A percentile compares a stretch with the other conserved stretches of the same genome.
Conservation (phyloP, 2,329 filamentous ascomycete species). For the Trichoderma cornu-damae region DNA sequence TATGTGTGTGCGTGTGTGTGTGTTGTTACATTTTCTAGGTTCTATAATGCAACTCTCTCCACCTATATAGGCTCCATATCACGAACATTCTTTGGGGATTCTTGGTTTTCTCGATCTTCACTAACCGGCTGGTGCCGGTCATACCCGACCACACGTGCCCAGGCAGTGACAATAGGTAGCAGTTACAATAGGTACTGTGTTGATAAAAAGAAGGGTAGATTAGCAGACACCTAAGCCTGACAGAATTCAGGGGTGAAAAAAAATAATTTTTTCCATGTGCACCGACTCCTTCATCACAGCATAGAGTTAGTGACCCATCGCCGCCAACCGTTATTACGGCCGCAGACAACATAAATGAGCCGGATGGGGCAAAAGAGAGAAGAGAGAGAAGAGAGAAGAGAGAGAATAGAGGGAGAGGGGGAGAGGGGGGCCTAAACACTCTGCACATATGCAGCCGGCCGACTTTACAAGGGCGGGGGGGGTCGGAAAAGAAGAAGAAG, state of each 20-base stretch:
- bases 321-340: no score
- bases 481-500: no score
- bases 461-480: background rate
- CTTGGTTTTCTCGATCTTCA: background rate
- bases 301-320: no score
- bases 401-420: no score
- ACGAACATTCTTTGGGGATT: background rate
- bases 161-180: no score
- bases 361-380: background rate
- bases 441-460: slow-evolving; percentile 5
- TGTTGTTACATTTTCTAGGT: background rate
- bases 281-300: background rate
- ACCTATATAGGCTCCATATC: slow-evolving; percentile 7
- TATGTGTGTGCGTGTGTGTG: background rate
- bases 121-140: background rate
- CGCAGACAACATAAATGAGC: no score
- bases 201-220: background rate
- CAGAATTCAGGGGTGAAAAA: background rate
- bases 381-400: no score
- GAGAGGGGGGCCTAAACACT: background rate
- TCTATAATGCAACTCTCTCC: background rate
- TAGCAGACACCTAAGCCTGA: slow-evolving; percentile 3
- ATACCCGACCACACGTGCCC: no score
- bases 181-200: background rate
- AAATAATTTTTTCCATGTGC: no score